Evolutionary conservation across 2,329 filamentous ascomycete species (phyloP), one percentile per base, ranked within the genome.

Genomic region (Dendrostoma leiphaemia): DNA sequence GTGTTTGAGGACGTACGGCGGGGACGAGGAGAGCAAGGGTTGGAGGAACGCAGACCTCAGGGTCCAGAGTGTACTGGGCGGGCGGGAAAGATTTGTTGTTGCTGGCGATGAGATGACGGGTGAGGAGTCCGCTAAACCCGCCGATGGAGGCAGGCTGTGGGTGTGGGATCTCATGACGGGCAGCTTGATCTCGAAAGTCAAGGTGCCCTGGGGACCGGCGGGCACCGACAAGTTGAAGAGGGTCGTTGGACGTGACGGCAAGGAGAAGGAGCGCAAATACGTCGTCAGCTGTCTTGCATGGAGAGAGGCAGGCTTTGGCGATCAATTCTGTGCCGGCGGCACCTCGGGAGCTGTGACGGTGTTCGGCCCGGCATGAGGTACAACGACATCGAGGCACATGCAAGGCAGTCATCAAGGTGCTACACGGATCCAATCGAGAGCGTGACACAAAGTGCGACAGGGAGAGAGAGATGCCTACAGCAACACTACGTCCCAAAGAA

Each of bases 91-190:
- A 56, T 86, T 88, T 46, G 90, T 94, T 1, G 64, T 97, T 3
- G 88, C 84, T 48, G 93, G 93, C 7, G 91, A 91, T 64, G 92
- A 97, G 70, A 77, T 81, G 65, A 72, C 65, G 50, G 41, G 57
- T 46, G 38, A 56, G 46, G 34, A 52, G 35, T 24, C 59, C 62
- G 59, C 60, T 53, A 37, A 54, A 68, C 54, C 2, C 73, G 72
- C 3, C 76, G 51, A 48, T n/a, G 51, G 51, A 13, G 89, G 88
- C 2, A 77, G 78, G 63, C 71, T 91, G 7, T 86, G 86, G 74
- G 90, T 84, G 1, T 97, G 93, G 93, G 91, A 97, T 72, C 74
- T 96, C 19, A 68, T 96, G 51, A 87, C 81, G 6, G 92, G 90
- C 1, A 81, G 85, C 51, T 67, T 89, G 48, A 76, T 83, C 54